Evolutionary conservation across 768 basidiomycete species (phyloP).

Genomic region (Lactarius hengduanensis): DNA sequence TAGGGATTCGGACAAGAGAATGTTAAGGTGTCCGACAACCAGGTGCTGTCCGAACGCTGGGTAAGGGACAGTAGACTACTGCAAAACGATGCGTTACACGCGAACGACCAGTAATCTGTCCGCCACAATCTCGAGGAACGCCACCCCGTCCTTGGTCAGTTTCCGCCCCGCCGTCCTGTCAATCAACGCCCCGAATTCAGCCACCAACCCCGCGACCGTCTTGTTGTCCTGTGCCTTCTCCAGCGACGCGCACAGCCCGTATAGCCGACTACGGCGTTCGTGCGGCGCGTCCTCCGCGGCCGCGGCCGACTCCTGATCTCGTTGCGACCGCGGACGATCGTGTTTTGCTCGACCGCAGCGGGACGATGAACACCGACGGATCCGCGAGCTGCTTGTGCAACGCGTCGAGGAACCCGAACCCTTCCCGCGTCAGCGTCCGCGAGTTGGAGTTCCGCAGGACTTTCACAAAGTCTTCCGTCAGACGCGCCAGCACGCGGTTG

Average conservation of each 20-base stretch:
- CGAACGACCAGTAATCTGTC: conserved; percentile 47
- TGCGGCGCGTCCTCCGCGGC: conserved; percentile 32
- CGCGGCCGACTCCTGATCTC: conserved; percentile 37
- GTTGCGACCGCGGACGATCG: conserved; percentile 33
- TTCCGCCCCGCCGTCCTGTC: conserved; percentile 67
- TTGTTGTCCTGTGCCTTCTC: conserved; percentile 49
- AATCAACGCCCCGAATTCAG: conserved; percentile 68
- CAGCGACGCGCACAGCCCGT: conserved; percentile 56
- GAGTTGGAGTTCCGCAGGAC: conserved; percentile 66
- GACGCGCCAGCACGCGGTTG: conserved; percentile 51
- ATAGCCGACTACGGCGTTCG: conserved; percentile 53
- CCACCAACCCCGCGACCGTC: conserved; percentile 61
- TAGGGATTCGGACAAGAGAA: too few species aligned
- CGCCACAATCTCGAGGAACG: conserved; percentile 62
- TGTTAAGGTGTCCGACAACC: too few species aligned
- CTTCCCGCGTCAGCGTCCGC: conserved; percentile 65
- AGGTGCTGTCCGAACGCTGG: too few species aligned
- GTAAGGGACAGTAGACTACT: too few species aligned
- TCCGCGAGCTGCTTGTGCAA: conserved; percentile 70
- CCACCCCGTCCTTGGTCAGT: conserved; percentile 75
- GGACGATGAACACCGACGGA: conserved; percentile 57
- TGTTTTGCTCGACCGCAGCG: conserved; percentile 46
- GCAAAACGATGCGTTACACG: neutral
- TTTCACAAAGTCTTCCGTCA: conserved; percentile 60
- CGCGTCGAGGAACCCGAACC: conserved; percentile 65